Evolutionary conservation across 2,329 filamentous ascomycete genomes (phyloP).

Genomic region (Colletotrichum destructivum): DNA sequence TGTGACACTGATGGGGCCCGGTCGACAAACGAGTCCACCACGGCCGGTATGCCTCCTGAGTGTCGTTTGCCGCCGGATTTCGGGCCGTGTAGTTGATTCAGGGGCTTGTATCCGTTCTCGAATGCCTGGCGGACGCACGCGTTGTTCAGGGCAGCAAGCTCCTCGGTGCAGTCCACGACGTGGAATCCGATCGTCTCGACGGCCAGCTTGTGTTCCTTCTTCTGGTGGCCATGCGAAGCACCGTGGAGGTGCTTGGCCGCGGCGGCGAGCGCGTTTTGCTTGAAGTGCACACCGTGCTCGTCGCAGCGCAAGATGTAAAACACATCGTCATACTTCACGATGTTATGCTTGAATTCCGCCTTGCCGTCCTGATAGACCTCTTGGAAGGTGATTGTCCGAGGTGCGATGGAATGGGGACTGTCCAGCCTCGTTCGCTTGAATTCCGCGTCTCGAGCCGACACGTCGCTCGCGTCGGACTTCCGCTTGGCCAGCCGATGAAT

Average conservation of each 20-base stretch:
- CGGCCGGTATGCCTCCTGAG: neutral
- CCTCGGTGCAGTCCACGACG: constrained; percentile 41
- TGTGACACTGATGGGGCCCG: neutral
- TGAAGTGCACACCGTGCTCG: constrained; percentile 44
- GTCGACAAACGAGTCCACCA: neutral
- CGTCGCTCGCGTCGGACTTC: constrained; percentile 22
- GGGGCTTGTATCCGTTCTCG: constrained; percentile 41
- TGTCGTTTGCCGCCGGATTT: constrained; percentile 39
- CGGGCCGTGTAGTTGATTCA: constrained; percentile 38
- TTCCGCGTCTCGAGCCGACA: constrained; percentile 7
- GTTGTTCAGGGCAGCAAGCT: constrained; percentile 41
- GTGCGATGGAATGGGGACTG: constrained; percentile 16
- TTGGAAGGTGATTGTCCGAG: constrained; percentile 41
- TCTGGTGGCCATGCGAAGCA: constrained; percentile 35
- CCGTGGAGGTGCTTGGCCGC: constrained; percentile 44
- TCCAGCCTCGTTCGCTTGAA: constrained; percentile 21
- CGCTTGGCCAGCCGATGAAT: constrained; percentile 23
- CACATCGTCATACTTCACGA: constrained; percentile 39
- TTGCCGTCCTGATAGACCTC: constrained; percentile 45
- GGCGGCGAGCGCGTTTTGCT: constrained; percentile 35
- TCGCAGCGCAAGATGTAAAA: constrained; percentile 46
- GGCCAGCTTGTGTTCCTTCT: constrained; percentile 33
- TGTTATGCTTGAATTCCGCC: constrained; percentile 43
- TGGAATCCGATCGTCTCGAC: constrained; percentile 40
- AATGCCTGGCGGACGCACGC: constrained; percentile 36